Evolutionary conservation across 495 filamentous ascomycete genomes (phyloP).

Genomic region (Aspergillus biplanus): DNA sequence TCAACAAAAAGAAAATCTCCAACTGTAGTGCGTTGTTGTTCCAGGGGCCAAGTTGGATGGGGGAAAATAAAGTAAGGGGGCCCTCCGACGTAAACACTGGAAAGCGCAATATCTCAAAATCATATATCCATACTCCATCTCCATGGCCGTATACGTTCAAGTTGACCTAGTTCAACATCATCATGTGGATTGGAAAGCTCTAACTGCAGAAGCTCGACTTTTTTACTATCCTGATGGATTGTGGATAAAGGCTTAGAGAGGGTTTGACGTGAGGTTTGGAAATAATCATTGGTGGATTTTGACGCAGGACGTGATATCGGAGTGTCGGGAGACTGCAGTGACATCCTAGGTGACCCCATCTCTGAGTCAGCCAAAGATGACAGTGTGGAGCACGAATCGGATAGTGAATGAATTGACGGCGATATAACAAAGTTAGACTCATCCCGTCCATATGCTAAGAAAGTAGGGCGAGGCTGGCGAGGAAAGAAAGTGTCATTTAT

Average conservation of each 20-base stretch:
- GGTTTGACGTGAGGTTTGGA: conserved; percentile 32
- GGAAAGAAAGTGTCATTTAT: conserved; percentile 15
- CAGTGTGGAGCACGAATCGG: conserved; percentile 38
- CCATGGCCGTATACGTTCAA: conserved; percentile 48
- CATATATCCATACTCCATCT: conserved; percentile 56
- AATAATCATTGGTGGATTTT: conserved; percentile 41
- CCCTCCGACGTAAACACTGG: neutral
- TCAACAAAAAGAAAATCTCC: conserved; percentile 15
- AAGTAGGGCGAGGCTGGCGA: conserved; percentile 30
- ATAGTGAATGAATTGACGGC: conserved; percentile 33
- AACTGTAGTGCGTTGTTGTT: conserved; percentile 9
- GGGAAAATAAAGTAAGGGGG: no score
- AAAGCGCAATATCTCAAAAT: conserved; percentile 12
- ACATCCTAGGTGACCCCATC: conserved; percentile 34
- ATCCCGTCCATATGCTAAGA: conserved; percentile 28
- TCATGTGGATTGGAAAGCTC: conserved; percentile 45
- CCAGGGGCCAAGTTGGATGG: conserved; percentile 1
- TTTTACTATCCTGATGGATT: conserved; percentile 37
- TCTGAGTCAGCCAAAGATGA: conserved; percentile 39
- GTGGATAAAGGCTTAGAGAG: conserved; percentile 44
- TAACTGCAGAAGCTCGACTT: conserved; percentile 45
- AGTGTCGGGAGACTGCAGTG: conserved; percentile 45
- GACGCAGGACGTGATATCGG: conserved; percentile 46
- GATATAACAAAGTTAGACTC: conserved; percentile 35
- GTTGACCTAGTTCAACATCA: conserved; percentile 41